Evolutionary conservation across 495 filamentous ascomycete species (phyloP), one percentile per base, ranked within the genome.

Genomic region (Rostrohypoxylon terebratum): DNA sequence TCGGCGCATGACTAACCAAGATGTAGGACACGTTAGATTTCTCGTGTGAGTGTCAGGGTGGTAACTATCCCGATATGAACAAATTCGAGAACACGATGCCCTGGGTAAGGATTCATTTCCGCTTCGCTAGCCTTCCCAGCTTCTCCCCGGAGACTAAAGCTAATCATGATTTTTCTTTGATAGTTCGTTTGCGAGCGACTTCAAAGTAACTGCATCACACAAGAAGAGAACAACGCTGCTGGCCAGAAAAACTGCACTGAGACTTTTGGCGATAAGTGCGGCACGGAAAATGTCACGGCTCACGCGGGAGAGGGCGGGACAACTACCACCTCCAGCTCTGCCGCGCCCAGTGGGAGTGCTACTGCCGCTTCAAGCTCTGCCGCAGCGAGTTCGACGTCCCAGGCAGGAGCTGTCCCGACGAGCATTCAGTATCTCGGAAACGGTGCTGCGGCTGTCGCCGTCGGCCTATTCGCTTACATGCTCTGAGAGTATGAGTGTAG

Each of bases 181-280:
- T 64, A 80, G 74, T 82, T 78, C 68, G 77, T 81, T 62, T 83
- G 81, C 72, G 73, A 78, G 58, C 61, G 74, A 59, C 66, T 77
- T 23, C 78, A 77, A 59, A 36, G 40, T 1, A 59, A 81, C 58
- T 83, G 81, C 65, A 81, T 79, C 57, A 55, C 57, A 9, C 42
- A 66, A 20, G 74, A 45, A 62, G 67, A 72, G 47, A 76, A 76
- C 48, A 73, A 81, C 51, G 71, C 74, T 20, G 73, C 75, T 60
- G 80, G 78, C 11, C 80, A 83, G 53, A 77, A 64, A 50, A 72
- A 76, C 55, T 83, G 81, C 63, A 78, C 69, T 6, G 23, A 54
- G 0, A 77, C 74, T 9, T 77, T 72, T 60, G 42, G 68, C 38
- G 71, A 75, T 20, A 76, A 81, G 6, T 83, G 81, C 70, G 80